phyloP scores from a whole-genome alignment of 164 flowering plant species.

The Amborella trichopoda region DNA sequence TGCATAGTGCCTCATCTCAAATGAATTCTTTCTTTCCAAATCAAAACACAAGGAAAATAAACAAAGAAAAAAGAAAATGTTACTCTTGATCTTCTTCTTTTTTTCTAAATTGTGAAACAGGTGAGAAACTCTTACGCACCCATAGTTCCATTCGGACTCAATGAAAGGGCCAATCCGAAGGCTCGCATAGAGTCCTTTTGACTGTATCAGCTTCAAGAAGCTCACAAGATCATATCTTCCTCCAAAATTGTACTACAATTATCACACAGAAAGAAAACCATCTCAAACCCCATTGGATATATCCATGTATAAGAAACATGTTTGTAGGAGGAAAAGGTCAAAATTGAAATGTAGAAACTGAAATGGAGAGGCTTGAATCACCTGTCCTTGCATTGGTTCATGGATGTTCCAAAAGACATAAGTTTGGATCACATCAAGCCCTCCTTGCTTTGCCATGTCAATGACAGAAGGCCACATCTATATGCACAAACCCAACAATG shows the following conservation, averaged over 20 bases:
- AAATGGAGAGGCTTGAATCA: constrained; percentile 7
- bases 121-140: constrained; percentile 19
- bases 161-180: constrained; percentile 68
- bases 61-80: no score
- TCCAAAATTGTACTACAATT: constrained; percentile 43
- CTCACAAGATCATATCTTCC: constrained; percentile 40
- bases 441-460: constrained; percentile 68
- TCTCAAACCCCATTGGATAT: no score
- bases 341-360: background rate
- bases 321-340: background rate
- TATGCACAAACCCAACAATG: no score
- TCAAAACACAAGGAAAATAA: no score
- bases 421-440: constrained; percentile 70
- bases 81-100: no score
- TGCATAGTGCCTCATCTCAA: no score
- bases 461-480: constrained; percentile 92
- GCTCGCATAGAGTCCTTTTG: constrained; percentile 43
- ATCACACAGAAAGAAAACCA: background rate
- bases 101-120: no score
- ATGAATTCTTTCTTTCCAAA: no score
- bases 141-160: constrained; percentile 57
- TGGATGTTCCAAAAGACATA: constrained; percentile 84
- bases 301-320: no score
- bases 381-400: constrained; percentile 72
- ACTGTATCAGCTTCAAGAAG: constrained; percentile 40